These are phyloP conservation scores for Penicillium sclerotiorum DNA, from an alignment of 2,329 filamentous ascomycete genomes.

Conservation along the genomic window DNA sequence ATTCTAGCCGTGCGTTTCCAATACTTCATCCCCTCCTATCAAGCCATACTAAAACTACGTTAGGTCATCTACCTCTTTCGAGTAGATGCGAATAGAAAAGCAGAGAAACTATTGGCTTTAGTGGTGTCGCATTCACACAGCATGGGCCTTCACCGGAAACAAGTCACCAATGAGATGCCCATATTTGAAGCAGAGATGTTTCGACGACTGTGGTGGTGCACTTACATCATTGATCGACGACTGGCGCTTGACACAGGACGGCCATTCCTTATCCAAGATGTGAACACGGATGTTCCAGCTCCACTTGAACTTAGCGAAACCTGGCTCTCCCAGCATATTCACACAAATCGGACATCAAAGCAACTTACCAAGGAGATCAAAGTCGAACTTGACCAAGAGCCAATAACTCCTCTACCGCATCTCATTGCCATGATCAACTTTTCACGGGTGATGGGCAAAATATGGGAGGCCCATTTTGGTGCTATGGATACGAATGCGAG, in stretches of 20 bases:
- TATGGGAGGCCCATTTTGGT: background rate
- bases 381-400: background rate
- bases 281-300: background rate
- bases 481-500: background rate
- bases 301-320: background rate
- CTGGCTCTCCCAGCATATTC: background rate
- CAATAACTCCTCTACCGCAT: background rate
- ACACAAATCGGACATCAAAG: background rate
- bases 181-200: background rate
- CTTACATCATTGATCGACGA: background rate
- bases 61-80: background rate
- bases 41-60: background rate
- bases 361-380: background rate
- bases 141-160: background rate
- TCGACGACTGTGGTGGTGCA: background rate
- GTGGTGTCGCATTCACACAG: background rate
- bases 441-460: background rate
- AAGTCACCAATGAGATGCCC: background rate
- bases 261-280: background rate
- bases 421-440: background rate
- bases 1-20: background rate
- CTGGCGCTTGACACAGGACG: background rate
- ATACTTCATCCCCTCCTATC: background rate
- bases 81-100: background rate
- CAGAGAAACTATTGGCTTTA: background rate